A percentile compares a stretch with the other conserved stretches of the same genome.
These are phyloP conservation scores for Alternaria sp. DNA, from an alignment of 2,329 filamentous ascomycete species.

Conservation along the genomic window DNA sequence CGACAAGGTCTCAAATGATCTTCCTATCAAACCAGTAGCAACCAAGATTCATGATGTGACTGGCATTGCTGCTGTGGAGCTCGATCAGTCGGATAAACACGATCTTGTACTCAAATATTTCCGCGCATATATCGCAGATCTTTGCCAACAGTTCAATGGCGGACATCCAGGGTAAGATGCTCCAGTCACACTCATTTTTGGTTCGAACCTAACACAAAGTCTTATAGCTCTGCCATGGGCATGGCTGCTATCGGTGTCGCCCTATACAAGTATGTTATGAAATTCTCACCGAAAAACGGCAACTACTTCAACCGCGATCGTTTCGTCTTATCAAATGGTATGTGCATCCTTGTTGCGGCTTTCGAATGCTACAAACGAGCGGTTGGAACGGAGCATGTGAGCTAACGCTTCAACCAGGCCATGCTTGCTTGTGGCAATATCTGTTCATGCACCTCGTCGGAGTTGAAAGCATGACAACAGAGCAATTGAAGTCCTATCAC, in stretches of 20 bases:
- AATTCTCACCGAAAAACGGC: conserved; percentile 64
- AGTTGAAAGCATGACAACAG: conserved; percentile 63
- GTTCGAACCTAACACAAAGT: neutral
- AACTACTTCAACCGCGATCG: conserved; percentile 69
- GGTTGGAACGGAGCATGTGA: neutral
- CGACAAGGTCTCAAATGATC: conserved; percentile 17
- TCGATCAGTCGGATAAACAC: conserved; percentile 12
- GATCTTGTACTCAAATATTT: conserved; percentile 17
- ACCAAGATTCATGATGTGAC: conserved; percentile 18
- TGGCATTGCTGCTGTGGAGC: conserved; percentile 16
- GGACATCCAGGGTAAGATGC: conserved; percentile 67
- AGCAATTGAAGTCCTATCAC: conserved; percentile 66
- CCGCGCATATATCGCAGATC: conserved; percentile 59
- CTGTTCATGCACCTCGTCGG: conserved; percentile 62
- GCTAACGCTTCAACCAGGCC: conserved; percentile 46
- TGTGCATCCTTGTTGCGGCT: neutral
- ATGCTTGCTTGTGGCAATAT: conserved; percentile 65
- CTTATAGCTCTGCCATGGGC: conserved; percentile 54
- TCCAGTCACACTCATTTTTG: neutral
- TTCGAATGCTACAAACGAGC: neutral
- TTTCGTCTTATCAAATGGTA: conserved; percentile 66
- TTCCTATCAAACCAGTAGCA: conserved; percentile 20
- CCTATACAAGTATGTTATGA: conserved; percentile 70
- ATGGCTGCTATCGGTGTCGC: conserved; percentile 70
- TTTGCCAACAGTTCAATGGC: conserved; percentile 75